Evolutionary conservation across 2,329 filamentous ascomycete species (phyloP).

Genomic region (Juglanconis sp.): DNA sequence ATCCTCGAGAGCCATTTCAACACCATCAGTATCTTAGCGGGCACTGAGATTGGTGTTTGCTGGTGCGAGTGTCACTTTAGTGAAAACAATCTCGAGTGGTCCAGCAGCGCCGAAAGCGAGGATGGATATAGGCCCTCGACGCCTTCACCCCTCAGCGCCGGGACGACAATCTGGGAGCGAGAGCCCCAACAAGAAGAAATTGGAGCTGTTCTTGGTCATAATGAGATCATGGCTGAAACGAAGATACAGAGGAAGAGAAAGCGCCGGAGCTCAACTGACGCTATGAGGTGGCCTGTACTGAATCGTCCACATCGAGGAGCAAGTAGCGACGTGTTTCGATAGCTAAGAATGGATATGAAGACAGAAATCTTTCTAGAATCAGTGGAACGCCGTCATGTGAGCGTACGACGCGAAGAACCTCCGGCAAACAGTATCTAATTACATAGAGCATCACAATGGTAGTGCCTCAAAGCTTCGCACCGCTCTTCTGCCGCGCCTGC

Average conservation of each 20-base stretch:
- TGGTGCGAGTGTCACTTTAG: neutral
- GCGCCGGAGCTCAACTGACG: neutral
- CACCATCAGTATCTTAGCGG: neutral
- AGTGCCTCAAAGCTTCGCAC: conserved; percentile 54
- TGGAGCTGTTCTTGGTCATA: neutral
- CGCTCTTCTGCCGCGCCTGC: conserved; percentile 56
- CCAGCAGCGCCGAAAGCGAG: neutral
- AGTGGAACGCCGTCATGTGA: no score
- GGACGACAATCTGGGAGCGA: no score
- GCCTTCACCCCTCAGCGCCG: neutral
- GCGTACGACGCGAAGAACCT: no score
- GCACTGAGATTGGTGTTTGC: neutral
- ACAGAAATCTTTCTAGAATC: no score
- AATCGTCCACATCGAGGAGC: neutral
- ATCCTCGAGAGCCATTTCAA: conserved; percentile 1
- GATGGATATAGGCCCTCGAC: neutral
- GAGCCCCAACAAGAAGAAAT: neutral
- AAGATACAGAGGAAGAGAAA: neutral
- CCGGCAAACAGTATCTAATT: no score
- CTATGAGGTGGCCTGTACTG: neutral
- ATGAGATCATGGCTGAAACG: neutral
- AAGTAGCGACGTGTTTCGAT: no score
- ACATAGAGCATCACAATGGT: neutral
- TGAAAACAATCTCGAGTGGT: neutral
- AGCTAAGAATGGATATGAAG: neutral